Conservation (phyloP, 305 asterid genomes). For the Rubia balearica region DNA sequence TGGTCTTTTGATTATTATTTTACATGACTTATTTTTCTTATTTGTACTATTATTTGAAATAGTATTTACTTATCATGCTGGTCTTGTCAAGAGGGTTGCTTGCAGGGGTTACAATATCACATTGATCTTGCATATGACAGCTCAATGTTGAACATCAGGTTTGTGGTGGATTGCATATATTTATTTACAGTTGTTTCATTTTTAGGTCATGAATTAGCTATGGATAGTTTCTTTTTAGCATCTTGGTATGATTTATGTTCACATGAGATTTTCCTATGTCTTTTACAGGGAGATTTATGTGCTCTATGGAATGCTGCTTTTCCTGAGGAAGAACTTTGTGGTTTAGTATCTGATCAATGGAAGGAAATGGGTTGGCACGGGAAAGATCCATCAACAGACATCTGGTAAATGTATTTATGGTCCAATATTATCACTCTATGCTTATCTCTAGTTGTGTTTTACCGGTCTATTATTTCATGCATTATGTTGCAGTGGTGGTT, state of each 20-base stretch:
- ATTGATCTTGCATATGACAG: slow-evolving; percentile 77
- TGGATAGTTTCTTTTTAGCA: background rate
- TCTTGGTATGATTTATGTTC: background rate
- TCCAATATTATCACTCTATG: background rate
- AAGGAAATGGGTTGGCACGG: slow-evolving; percentile 99
- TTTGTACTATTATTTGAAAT: background rate
- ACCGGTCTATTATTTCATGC: slow-evolving; percentile 11
- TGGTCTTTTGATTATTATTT: background rate
- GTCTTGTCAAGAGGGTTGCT: slow-evolving; percentile 75
- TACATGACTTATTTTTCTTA: slow-evolving; percentile 12
- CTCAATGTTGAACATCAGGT: slow-evolving; percentile 89
- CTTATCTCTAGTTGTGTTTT: background rate
- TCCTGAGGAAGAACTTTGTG: slow-evolving; percentile 68
- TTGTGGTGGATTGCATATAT: slow-evolving; percentile 14
- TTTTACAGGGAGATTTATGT: slow-evolving; percentile 66
- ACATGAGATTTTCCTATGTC: slow-evolving; percentile 7
- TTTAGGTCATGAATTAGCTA: slow-evolving; percentile 1
- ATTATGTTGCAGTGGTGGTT: slow-evolving; percentile 72
- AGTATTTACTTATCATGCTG: slow-evolving; percentile 14
- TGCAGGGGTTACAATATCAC: slow-evolving; percentile 70
- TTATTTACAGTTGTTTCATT: slow-evolving; percentile 1
- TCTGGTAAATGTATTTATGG: slow-evolving; percentile 42
- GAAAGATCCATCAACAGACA: slow-evolving; percentile 99
- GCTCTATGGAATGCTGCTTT: slow-evolving; percentile 89
- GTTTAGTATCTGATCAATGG: slow-evolving; percentile 97